phyloP scores from a whole-genome alignment of 192 early-diverging fungal species.

The Backusella macrospora region DNA sequence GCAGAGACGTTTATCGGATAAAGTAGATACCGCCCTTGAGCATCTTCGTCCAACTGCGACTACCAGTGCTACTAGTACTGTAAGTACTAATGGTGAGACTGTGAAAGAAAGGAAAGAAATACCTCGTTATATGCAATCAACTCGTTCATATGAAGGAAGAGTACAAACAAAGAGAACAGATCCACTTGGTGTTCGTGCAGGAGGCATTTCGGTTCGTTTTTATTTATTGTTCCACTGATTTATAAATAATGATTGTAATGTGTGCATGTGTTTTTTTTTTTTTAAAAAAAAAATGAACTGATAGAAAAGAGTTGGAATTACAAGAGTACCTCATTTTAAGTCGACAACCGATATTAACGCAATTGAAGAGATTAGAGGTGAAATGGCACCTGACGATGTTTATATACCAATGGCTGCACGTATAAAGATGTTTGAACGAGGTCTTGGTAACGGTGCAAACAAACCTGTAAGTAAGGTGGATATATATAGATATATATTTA shows the following conservation, averaged over 20 bases:
- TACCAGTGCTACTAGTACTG: neutral
- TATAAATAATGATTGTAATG: neutral
- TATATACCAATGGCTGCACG: constrained; percentile 31
- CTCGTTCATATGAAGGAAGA: neutral
- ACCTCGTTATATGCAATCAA: constrained; percentile 19
- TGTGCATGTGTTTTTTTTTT: neutral
- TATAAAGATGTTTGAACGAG: constrained; percentile 33
- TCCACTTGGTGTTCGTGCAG: neutral
- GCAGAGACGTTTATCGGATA: constrained; percentile 5
- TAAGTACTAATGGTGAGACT: neutral
- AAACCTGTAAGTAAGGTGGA: neutral
- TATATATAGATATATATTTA: neutral
- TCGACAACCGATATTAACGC: constrained; percentile 23
- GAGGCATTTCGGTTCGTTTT: constrained; percentile 3
- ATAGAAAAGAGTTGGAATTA: constrained; percentile 16
- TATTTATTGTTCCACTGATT: neutral
- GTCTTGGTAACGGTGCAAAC: constrained; percentile 23
- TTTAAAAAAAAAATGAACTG: neutral
- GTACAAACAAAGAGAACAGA: neutral
- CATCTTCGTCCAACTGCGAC: neutral
- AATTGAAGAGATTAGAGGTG: constrained; percentile 21
- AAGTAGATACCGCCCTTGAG: neutral
- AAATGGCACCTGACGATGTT: constrained; percentile 18
- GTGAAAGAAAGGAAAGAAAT: neutral
- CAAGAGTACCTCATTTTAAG: constrained; percentile 22